Conservation (phyloP, 768 basidiomycete species). For the Leccinum longicurvipes region DNA sequence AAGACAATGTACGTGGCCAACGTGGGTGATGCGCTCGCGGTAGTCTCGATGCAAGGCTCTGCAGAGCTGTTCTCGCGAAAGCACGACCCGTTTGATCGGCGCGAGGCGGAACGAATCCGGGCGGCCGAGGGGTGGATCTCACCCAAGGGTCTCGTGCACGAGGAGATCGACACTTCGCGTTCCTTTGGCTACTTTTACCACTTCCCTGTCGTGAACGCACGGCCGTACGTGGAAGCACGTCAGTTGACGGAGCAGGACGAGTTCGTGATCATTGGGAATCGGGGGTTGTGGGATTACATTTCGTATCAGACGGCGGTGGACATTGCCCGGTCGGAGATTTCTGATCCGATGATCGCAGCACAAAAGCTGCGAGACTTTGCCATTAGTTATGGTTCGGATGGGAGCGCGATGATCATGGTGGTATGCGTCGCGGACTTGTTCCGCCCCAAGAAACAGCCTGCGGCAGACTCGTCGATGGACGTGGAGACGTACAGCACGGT, state of each 20-base stretch:
- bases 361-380: constrained; percentile 97
- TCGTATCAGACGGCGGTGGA: constrained; percentile 96
- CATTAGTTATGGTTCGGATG: constrained; percentile 92
- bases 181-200: constrained; percentile 92
- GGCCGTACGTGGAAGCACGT: constrained; percentile 71
- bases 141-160: constrained; percentile 85
- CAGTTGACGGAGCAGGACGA: constrained; percentile 83
- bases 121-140: constrained; percentile 94
- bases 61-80: constrained; percentile 71
- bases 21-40: constrained; percentile 82
- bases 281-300: constrained; percentile 91
- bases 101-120: constrained; percentile 85
- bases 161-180: constrained; percentile 87
- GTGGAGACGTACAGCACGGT: constrained; percentile 28
- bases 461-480: constrained; percentile 35
- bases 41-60: constrained; percentile 73
- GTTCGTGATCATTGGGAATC: constrained; percentile 93
- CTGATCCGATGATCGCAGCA: constrained; percentile 84
- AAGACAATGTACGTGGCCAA: constrained; percentile 90
- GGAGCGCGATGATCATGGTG: constrained; percentile 98
- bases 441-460: constrained; percentile 45
- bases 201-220: constrained; percentile 85
- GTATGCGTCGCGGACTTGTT: constrained; percentile 81
- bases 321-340: constrained; percentile 72
- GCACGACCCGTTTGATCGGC: constrained; percentile 87